Conservation (phyloP, 495 filamentous ascomycete species). For the Talaromyces ruber region DNA sequence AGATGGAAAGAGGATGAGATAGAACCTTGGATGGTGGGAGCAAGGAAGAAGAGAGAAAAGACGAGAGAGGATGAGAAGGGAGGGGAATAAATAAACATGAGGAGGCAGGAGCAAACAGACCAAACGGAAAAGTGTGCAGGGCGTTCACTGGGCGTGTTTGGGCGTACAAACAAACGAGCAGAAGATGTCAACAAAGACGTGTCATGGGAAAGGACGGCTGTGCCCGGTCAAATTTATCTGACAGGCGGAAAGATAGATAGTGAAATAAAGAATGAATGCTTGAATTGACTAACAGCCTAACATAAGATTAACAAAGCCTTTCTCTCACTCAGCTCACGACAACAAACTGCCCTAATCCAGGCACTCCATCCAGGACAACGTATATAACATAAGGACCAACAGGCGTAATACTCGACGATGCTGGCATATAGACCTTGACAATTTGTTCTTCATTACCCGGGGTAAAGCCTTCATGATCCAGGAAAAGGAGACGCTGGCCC, state of each 20-base stretch:
- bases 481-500: slow-evolving; percentile 50
- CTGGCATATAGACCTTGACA: slow-evolving; percentile 44
- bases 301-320: not conserved
- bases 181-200: not conserved
- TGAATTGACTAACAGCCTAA: not conserved
- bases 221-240: not conserved
- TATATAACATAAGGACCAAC: slow-evolving; percentile 57
- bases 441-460: slow-evolving; percentile 32
- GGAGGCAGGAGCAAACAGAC: not conserved
- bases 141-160: not conserved
- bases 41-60: slow-evolving; percentile 1
- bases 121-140: not conserved
- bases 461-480: slow-evolving; percentile 43
- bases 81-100: not conserved
- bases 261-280: not conserved
- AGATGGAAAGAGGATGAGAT: slow-evolving; percentile 6
- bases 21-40: slow-evolving; percentile 1
- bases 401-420: slow-evolving; percentile 44
- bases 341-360: slow-evolving; percentile 47
- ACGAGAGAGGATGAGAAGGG: not conserved
- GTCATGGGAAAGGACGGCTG: not conserved
- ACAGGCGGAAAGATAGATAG: not conserved
- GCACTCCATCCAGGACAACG: slow-evolving; percentile 51
- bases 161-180: not conserved
- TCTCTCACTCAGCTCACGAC: slow-evolving; percentile 18